Evolutionary conservation across 2,329 filamentous ascomycete species (phyloP), one percentile per base, ranked within the genome.

Genomic region (Xylaria sp.): DNA sequence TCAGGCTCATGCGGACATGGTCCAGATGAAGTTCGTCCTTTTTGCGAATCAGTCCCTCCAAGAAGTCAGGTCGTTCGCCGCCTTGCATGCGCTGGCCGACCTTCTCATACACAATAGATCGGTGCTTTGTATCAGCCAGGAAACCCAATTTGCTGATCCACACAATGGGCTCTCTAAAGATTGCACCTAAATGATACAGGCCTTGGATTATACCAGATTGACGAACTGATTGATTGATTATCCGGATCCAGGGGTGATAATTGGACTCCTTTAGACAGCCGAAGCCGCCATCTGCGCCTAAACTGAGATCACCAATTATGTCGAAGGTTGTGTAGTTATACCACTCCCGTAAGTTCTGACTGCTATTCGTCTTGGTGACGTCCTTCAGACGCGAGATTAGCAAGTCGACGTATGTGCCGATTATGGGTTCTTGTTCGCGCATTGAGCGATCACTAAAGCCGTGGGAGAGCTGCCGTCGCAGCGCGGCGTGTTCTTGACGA

Each of bases 251-350:
- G 27, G 76, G 77, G 55, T 77, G 74, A 47, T 75, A 78, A 20
- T 67, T 53, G 65, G 75, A 75, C n/a, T 69, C 68, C 38, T 75
- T 57, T 7, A 82, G 72, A 61, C 75, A 77, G 5, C 75, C 75
- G 68, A 83, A 83, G 3, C 79, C 77, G 45, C 69, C 69, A 17
- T 57, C 54, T 53, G 81, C 78, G 2, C 81, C 82, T 69, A 85
- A 84, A 1, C 81, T 79, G 11, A 85, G 77, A 68, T 84, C 82
- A 25, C 81, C 81, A 60, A 82, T 78, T 45, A 82, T 73, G 70
- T 82, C 81, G 69, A 83, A 82, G 11, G 80, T 79, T 1, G 77
- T 70, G 68, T 74, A 81, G 66, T 80, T 80, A 67, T 73, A 79
- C 80, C 80, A 82, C 59, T 78, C 73, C 15, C 72, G 74, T 72